phyloP scores from a whole-genome alignment of 371 early-diverging fungal genomes.

The Syncephalastrum contaminatum region DNA sequence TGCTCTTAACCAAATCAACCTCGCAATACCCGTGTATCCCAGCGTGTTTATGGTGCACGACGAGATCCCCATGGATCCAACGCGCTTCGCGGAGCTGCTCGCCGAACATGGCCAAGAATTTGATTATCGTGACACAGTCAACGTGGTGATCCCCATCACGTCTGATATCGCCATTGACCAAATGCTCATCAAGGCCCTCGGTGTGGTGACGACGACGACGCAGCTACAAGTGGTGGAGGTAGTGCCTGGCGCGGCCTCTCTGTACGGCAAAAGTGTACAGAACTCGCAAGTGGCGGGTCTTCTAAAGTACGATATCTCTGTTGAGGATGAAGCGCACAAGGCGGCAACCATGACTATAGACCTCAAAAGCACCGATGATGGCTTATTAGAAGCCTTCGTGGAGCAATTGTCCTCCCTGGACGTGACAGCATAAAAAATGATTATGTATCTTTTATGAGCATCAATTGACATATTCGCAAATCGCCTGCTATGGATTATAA shows the following conservation, averaged over 20 bases:
- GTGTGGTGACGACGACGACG: slow-evolving; percentile 44
- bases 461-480: too few species aligned
- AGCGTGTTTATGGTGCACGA: slow-evolving; percentile 49
- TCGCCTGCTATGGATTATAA: too few species aligned
- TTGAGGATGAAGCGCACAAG: slow-evolving; percentile 17
- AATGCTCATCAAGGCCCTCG: slow-evolving; percentile 48
- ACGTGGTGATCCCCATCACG: slow-evolving; percentile 22
- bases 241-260: slow-evolving; percentile 69
- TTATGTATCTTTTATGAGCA: too few species aligned
- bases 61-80: slow-evolving; percentile 44
- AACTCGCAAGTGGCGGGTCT: slow-evolving; percentile 72
- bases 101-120: slow-evolving; percentile 56
- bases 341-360: slow-evolving; percentile 56
- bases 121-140: slow-evolving; percentile 37
- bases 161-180: slow-evolving; percentile 24
- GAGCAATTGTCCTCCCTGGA: slow-evolving; percentile 6
- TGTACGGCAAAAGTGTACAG: slow-evolving; percentile 66
- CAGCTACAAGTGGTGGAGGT: slow-evolving; percentile 67
- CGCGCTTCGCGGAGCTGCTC: slow-evolving; percentile 51
- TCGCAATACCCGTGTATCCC: slow-evolving; percentile 45
- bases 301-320: slow-evolving; percentile 53
- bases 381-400: slow-evolving; percentile 51
- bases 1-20: slow-evolving; percentile 18
- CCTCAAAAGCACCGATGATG: slow-evolving; percentile 67
- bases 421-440: too few species aligned